A percentile compares a stretch with the other conserved stretches of the same genome.
phyloP scores from a whole-genome alignment of 179 eudicot genomes.

The Pouteria campechiana region DNA sequence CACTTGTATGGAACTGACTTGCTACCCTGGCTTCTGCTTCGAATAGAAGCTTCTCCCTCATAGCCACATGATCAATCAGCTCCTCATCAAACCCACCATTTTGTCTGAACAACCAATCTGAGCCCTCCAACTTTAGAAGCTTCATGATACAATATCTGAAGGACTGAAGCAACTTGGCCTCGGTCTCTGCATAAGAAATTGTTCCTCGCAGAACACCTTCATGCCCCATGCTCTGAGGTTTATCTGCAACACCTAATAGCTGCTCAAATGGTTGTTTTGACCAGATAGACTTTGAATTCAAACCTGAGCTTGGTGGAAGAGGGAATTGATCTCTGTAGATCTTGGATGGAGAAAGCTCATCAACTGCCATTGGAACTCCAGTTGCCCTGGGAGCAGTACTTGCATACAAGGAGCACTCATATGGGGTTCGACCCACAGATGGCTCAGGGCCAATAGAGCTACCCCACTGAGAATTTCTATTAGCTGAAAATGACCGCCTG shows the following conservation, averaged over 20 bases:
- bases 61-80: slow-evolving; percentile 71
- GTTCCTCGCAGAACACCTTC: slow-evolving; percentile 42
- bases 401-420: slow-evolving; percentile 27
- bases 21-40: slow-evolving; percentile 68
- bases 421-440: slow-evolving; percentile 23
- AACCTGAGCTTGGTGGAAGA: slow-evolving; percentile 30
- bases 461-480: slow-evolving; percentile 34
- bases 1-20: slow-evolving; percentile 16
- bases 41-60: slow-evolving; percentile 61
- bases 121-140: slow-evolving; percentile 91
- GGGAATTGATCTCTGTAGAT: slow-evolving; percentile 40
- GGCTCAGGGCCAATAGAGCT: slow-evolving; percentile 30
- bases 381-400: slow-evolving; percentile 30
- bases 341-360: slow-evolving; percentile 49
- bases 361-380: slow-evolving; percentile 41
- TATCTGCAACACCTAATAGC: slow-evolving; percentile 73
- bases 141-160: slow-evolving; percentile 63
- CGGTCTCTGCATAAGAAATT: slow-evolving; percentile 36
- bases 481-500: slow-evolving; percentile 27
- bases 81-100: slow-evolving; percentile 92
- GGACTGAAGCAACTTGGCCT: slow-evolving; percentile 65
- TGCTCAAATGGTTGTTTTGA: slow-evolving; percentile 80
- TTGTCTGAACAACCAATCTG: slow-evolving; percentile 80
- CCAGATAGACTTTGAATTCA: slow-evolving; percentile 60
- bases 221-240: slow-evolving; percentile 36